Base-by-base conservation (phyloP, 192 early-diverging fungal genomes). In the Backusella parvicylindrica region DNA sequence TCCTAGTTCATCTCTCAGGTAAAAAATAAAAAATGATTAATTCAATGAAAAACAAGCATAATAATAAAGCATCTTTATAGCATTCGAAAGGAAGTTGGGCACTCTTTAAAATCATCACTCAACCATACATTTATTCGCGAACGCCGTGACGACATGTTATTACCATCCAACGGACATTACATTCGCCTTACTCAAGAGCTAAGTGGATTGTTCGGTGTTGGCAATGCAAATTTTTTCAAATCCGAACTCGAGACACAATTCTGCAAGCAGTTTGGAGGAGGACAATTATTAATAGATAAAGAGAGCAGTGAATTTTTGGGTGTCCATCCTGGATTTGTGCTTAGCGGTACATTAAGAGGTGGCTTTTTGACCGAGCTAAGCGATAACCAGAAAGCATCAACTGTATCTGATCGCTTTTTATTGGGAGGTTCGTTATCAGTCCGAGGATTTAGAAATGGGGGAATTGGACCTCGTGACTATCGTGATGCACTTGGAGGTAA, bases 401-500 rank as follows among this genome's bases (percentile, higher is more conserved):
- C 88, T 40, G 86, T 92, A 7, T 89, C 93, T 0, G 97, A 99
- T 83, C 86, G 95, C 40, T 97, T 97, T 84, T 86, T 91, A 56
- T 76, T 99, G 21, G 97, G 97, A 49, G 97, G 97, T 15, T 91
- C 91, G 21, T 87, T 88, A 68, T 92, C 91, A 11, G 84, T 99
- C 8, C 87, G 97, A 40, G 97, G 97, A 21, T 99, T 99, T 82
- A 86, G 85, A 81, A 88, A 92, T 49, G 88, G 88, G 71, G 97
- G 97, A 0, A 84, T 99, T 30, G 97, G 97, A 18, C 97, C 97
- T 18, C 90, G 88, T 65, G 96, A 99, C 15, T 68, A 73, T 68
- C 30, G 73, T 53, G 96, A 99, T 81, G 86, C 91, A 6, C 76
- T 98, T 7, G 97, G 97, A 47, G 97, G 95, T n/a, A 94, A 97